These are phyloP conservation scores for Microbotryum violaceum DNA, from an alignment of 1,284 basidiomycete species.

Conservation along the genomic window DNA sequence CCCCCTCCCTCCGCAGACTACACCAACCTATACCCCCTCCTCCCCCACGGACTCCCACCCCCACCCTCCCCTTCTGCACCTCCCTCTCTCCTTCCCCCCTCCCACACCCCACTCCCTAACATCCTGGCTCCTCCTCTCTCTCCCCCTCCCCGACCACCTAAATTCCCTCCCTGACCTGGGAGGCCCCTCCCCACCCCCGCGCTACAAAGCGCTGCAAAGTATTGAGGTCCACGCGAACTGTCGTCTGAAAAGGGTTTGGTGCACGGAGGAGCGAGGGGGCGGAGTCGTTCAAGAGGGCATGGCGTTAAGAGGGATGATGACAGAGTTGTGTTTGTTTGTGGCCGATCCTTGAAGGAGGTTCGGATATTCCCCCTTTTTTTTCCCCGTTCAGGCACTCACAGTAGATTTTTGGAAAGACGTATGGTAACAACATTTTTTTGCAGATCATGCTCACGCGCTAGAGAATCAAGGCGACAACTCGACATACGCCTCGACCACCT, in stretches of 20 bases:
- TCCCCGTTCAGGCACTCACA: too few relatives aligned
- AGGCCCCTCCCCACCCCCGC: not conserved
- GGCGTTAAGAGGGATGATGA: conserved; percentile 8
- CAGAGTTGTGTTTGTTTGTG: conserved; percentile 22
- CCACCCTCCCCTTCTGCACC: conserved; percentile 8
- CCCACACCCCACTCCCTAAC: conserved; percentile 13
- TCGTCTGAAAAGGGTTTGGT: conserved; percentile 19
- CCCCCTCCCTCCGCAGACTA: too few relatives aligned
- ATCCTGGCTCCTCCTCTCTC: conserved; percentile 17
- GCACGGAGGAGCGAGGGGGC: conserved; percentile 8
- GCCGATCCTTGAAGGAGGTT: not conserved
- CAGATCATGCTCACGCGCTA: too few relatives aligned
- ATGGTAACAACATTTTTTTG: too few relatives aligned
- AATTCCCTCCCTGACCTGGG: not conserved
- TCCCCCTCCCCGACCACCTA: conserved; percentile 14
- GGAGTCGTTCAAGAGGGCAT: conserved; percentile 7
- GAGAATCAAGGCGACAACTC: conserved; percentile 13
- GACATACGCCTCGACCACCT: conserved; percentile 7
- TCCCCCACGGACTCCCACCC: not conserved
- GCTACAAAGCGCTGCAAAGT: not conserved
- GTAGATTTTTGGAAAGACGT: too few relatives aligned
- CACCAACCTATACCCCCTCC: not conserved
- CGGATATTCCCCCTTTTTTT: too few relatives aligned
- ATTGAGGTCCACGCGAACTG: conserved; percentile 26
- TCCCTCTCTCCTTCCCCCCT: conserved; percentile 22